Percentiles rank a stretch among this genome's conserved stretches.
These are phyloP conservation scores for Tolypocladium sp. DNA, from an alignment of 2,329 filamentous ascomycete species.

Conservation along the genomic window DNA sequence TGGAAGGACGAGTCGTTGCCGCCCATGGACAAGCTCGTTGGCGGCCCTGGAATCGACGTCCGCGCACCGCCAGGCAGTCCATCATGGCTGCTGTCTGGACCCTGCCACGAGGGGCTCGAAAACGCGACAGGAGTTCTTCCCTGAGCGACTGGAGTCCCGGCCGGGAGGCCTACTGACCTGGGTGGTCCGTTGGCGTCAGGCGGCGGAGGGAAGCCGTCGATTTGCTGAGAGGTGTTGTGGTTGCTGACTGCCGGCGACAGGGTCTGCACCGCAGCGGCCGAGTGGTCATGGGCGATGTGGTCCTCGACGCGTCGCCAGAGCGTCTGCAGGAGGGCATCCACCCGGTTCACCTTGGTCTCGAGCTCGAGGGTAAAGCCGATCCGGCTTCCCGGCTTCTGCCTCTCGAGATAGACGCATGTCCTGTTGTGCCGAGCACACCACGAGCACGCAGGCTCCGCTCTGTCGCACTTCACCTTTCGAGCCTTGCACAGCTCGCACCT, in stretches of 20 bases:
- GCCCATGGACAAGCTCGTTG: background rate
- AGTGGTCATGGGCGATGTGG: constrained; percentile 27
- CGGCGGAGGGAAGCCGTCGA: constrained; percentile 15
- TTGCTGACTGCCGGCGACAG: constrained; percentile 24
- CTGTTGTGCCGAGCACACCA: constrained; percentile 63
- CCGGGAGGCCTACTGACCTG: constrained; percentile 4
- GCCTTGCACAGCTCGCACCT: constrained; percentile 36
- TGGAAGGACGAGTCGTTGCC: background rate
- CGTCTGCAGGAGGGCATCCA: constrained; percentile 35
- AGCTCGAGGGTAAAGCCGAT: constrained; percentile 55
- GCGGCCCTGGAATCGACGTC: constrained; percentile 1
- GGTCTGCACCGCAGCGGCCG: constrained; percentile 6
- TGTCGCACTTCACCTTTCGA: constrained; percentile 39
- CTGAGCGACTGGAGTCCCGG: constrained; percentile 12
- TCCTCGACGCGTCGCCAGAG: constrained; percentile 32
- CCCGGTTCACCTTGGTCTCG: constrained; percentile 43
- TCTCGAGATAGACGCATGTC: constrained; percentile 58
- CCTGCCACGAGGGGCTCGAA: constrained; percentile 22
- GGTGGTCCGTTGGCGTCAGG: constrained; percentile 11
- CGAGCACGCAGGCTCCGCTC: constrained; percentile 52
- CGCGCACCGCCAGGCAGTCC: constrained; percentile 3
- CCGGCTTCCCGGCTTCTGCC: constrained; percentile 59
- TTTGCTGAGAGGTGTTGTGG: constrained; percentile 20
- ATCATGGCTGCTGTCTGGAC: constrained; percentile 18
- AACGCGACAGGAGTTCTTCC: constrained; percentile 28